Base-by-base conservation (phyloP, 495 filamentous ascomycete genomes). In the Penicillium antarcticum region DNA sequence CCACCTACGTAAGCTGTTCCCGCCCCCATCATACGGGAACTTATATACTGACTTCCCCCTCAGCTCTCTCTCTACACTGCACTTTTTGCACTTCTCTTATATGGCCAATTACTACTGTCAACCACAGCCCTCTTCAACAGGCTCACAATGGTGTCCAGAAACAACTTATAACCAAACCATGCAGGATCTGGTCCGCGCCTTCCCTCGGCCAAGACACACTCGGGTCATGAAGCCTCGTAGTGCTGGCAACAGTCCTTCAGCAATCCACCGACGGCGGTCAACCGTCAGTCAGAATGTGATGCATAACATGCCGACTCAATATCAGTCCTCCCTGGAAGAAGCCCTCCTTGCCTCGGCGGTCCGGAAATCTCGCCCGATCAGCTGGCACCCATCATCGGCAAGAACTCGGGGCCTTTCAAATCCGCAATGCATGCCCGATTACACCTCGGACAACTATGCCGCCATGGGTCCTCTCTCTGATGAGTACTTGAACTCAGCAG, bases 201-300 rank as follows among this genome's bases (percentile, higher is more conserved):
- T 74, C 44, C 67, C 68, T 38, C 63, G 57, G 31, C 58, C 68
- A 10, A 66, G 66, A 52, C 60, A 63, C 35, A 52, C 81, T 62
- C 76, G 85, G 53, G 72, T 89, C 43, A 73, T 75, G 44, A 89
- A 91, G 67, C 81, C 85, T 5, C 77, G 72, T 23, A 88, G 86
- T 69, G 82, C 83, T 42, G 84, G 78, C 65, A 88, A 83, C 70
- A 90, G 86, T 65, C 87, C 87, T 16, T 78, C 84, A 24, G 71
- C 76, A 53, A 68, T 78, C 52, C 70, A 72, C 47, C 71, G 80
- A 55, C 71, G 81, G 57, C 76, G 78, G 58, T 81, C 81, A 13
- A 71, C 82, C 35, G 72, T 81, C 52, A 69, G 76, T 53, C 77
- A 86, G 42, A 72, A 67, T 39, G 36, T 57, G 51, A 53, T 57